These are phyloP conservation scores for Aspergillus egyptiacus DNA, from an alignment of 495 filamentous ascomycete species.

Conservation along the genomic window DNA sequence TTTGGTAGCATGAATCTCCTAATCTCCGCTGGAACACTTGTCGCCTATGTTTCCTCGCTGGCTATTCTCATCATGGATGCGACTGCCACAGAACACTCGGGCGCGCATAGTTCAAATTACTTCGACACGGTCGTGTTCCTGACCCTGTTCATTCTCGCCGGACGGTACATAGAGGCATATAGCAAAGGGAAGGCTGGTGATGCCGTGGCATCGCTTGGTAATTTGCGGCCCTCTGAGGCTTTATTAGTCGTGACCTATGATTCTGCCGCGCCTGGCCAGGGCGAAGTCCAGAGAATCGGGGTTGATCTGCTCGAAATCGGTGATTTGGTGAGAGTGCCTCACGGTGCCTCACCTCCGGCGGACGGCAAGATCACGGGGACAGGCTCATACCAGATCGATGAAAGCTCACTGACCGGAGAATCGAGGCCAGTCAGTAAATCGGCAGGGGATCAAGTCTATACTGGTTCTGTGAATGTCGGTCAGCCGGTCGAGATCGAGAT, in stretches of 20 bases:
- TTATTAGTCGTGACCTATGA: conserved; percentile 48
- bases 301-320: conserved; percentile 80
- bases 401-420: conserved; percentile 88
- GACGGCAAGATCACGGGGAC: conserved; percentile 63
- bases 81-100: conserved; percentile 28
- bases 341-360: conserved; percentile 78
- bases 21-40: conserved; percentile 80
- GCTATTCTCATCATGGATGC: conserved; percentile 71
- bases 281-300: conserved; percentile 40
- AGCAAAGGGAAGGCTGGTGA: conserved; percentile 90
- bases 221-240: conserved; percentile 75
- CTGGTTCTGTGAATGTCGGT: conserved; percentile 82
- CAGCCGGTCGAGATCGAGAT: conserved; percentile 63
- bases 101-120: conserved; percentile 59
- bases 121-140: conserved; percentile 95
- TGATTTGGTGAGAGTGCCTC: conserved; percentile 68
- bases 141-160: conserved; percentile 82
- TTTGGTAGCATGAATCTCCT: conserved; percentile 98
- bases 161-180: conserved; percentile 79
- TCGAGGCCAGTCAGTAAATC: conserved; percentile 68
- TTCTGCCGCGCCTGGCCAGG: conserved; percentile 8
- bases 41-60: conserved; percentile 82
- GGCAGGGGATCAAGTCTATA: conserved; percentile 66
- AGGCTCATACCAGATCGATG: conserved; percentile 70
- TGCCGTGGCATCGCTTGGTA: conserved; percentile 72